A percentile compares a stretch with the other conserved stretches of the same genome.
phyloP scores from a whole-genome alignment of 164 flowering plant genomes.

The Vitis vinifera region DNA sequence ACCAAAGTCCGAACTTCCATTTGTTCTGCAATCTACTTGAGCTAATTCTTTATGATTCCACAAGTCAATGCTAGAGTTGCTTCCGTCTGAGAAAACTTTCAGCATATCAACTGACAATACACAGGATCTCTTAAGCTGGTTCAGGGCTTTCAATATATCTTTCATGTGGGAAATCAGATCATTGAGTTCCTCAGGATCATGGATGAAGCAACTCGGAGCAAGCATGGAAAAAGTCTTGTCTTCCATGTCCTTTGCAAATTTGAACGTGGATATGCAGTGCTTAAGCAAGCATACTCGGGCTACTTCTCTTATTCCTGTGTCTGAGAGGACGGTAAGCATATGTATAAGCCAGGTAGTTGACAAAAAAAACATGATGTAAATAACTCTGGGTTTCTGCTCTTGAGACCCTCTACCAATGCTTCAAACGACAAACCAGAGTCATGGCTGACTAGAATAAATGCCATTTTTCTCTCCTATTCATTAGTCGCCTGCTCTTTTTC shows the following conservation, averaged over 20 bases:
- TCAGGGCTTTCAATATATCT: constrained; percentile 26
- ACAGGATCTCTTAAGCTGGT: constrained; percentile 67
- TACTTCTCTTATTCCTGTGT: constrained; percentile 75
- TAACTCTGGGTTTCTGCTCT: constrained; percentile 41
- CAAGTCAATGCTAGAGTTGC: constrained; percentile 51
- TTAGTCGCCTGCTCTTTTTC: no score
- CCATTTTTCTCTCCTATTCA: no score
- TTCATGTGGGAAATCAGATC: no score
- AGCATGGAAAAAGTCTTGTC: no score
- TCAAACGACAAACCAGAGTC: constrained; percentile 81
- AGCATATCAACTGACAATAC: constrained; percentile 59
- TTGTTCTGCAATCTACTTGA: constrained; percentile 63
- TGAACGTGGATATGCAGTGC: no score
- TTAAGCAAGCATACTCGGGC: constrained; percentile 40
- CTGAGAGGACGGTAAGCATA: constrained; percentile 71
- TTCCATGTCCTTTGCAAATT: no score
- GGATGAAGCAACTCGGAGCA: no score
- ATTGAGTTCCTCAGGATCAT: no score
- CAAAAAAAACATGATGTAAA: no score
- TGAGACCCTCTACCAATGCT: constrained; percentile 74
- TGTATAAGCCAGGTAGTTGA: constrained; percentile 54
- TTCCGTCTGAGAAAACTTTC: constrained; percentile 57
- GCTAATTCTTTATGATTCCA: constrained; percentile 72
- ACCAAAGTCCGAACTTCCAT: constrained; percentile 60
- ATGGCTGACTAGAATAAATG: constrained; percentile 47